These are phyloP conservation scores for Dryas drummondii DNA, from an alignment of 306 rosid species.

Conservation along the genomic window DNA sequence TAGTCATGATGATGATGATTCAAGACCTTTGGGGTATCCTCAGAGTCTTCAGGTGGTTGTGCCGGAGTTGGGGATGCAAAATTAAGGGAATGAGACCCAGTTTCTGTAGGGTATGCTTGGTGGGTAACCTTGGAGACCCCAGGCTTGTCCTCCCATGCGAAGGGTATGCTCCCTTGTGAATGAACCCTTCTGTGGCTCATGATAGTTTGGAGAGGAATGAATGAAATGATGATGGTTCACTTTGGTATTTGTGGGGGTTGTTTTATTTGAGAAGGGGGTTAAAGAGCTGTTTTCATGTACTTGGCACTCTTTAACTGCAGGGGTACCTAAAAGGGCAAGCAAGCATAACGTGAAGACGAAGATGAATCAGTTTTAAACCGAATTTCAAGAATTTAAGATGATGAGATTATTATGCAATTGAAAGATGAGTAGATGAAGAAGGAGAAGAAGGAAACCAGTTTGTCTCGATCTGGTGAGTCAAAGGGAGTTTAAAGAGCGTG, in stretches of 20 bases:
- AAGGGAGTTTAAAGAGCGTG: neutral
- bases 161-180: conserved; percentile 86
- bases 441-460: neutral
- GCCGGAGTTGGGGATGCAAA: conserved; percentile 13
- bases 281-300: conserved; percentile 36
- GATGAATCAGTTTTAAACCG: conserved; percentile 41
- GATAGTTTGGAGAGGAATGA: neutral
- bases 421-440: no score
- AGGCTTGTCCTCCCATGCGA: conserved; percentile 82
- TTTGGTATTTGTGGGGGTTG: neutral
- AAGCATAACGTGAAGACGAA: conserved; percentile 59
- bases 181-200: conserved; percentile 67
- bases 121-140: conserved; percentile 60
- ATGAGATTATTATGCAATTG: neutral
- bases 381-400: conserved; percentile 16
- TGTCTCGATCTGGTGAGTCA: neutral
- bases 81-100: conserved; percentile 17
- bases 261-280: conserved; percentile 10
- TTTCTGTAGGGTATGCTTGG: conserved; percentile 26
- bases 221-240: neutral
- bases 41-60: conserved; percentile 4
- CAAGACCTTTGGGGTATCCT: neutral
- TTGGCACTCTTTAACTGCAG: conserved; percentile 46
- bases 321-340: conserved; percentile 38
- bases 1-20: neutral